These are phyloP conservation scores for Croton setiger DNA, from an alignment of 441 rosid genomes.

Conservation along the genomic window DNA sequence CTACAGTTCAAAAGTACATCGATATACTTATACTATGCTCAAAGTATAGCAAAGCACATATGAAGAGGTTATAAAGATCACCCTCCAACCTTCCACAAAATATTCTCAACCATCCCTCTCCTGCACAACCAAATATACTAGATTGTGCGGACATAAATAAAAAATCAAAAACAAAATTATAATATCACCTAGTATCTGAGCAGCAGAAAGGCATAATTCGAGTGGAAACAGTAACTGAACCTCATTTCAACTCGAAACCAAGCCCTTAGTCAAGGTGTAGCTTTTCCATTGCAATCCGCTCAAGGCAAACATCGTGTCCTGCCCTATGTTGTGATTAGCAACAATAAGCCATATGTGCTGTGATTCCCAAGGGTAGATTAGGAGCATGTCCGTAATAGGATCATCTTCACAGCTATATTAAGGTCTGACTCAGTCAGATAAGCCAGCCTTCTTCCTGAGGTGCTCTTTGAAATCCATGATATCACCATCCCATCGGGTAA, in stretches of 20 bases:
- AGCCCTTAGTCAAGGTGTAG: no score
- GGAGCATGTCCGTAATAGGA: neutral
- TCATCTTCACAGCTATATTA: neutral
- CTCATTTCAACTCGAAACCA: conserved; percentile 12
- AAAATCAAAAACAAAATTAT: conserved; percentile 10
- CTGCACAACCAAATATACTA: neutral
- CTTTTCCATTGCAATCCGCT: conserved; percentile 9
- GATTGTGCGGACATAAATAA: conserved; percentile 2
- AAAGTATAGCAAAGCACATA: neutral
- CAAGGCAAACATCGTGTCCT: neutral
- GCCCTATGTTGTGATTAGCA: neutral
- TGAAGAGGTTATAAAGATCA: neutral
- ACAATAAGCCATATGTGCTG: neutral
- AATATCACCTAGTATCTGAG: neutral
- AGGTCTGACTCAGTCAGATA: conserved; percentile 34
- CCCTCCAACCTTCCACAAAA: neutral
- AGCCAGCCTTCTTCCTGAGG: conserved; percentile 74
- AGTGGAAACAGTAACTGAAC: conserved; percentile 32
- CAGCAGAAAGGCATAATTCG: conserved; percentile 1
- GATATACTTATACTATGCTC: no score
- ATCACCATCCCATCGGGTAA: conserved; percentile 86
- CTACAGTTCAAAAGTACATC: neutral
- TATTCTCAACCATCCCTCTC: neutral
- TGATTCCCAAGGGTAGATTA: neutral
- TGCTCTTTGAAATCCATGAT: conserved; percentile 94